phyloP scores from a whole-genome alignment of 1,284 basidiomycete species.

The Schizophyllum commune region DNA sequence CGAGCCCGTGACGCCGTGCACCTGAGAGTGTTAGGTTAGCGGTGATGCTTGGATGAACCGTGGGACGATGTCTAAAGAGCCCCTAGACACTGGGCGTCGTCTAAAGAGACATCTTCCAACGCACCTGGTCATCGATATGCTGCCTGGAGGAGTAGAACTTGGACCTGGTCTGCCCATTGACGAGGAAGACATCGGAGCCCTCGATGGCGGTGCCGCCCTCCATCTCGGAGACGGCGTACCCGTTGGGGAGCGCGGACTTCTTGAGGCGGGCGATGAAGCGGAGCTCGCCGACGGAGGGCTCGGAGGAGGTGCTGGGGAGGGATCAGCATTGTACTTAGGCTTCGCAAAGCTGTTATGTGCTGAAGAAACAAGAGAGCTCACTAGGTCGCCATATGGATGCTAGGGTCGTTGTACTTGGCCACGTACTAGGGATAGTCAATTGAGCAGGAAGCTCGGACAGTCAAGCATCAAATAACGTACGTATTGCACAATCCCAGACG shows the following conservation, averaged over 20 bases:
- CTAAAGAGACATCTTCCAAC: no score
- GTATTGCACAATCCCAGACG: constrained; percentile 23
- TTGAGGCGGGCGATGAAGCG: constrained; percentile 32
- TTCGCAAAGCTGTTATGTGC: no score
- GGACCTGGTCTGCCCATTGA: constrained; percentile 28
- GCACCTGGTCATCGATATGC: neutral
- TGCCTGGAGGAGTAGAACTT: constrained; percentile 16
- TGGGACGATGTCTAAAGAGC: no score
- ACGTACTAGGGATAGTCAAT: no score
- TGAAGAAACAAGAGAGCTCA: constrained; percentile 15
- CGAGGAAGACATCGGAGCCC: constrained; percentile 29
- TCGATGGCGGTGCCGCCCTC: constrained; percentile 29
- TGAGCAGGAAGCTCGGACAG: no score
- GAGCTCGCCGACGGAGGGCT: constrained; percentile 30
- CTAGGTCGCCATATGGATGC: constrained; percentile 30
- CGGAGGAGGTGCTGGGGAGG: constrained; percentile 19
- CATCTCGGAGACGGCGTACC: constrained; percentile 20
- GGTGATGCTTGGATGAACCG: no score
- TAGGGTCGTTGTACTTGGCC: constrained; percentile 23
- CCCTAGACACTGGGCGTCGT: no score
- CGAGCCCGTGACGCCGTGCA: constrained; percentile 31
- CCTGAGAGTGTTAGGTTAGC: no score
- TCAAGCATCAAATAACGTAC: constrained; percentile 5
- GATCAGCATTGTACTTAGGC: neutral
- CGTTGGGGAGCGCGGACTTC: constrained; percentile 21